Conservation (phyloP, 1,139 yeast species). For the Suhomyces chickasaworum region DNA sequence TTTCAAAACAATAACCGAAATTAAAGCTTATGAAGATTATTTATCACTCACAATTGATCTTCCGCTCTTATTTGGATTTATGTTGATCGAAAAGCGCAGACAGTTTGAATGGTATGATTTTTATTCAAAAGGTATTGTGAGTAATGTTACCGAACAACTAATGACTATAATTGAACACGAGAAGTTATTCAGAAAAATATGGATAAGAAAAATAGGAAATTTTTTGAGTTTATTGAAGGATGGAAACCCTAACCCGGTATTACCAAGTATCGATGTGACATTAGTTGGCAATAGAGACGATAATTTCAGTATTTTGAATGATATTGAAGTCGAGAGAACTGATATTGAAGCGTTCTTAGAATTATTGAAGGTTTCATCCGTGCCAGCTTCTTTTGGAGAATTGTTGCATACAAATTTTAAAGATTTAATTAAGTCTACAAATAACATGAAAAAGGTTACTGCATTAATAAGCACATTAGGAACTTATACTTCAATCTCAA, state of each 20-base stretch:
- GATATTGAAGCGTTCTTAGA: slow-evolving; percentile 43
- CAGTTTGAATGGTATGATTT: slow-evolving; percentile 67
- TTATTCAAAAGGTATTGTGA: slow-evolving; percentile 51
- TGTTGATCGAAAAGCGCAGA: slow-evolving; percentile 68
- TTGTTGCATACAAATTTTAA: slow-evolving; percentile 50
- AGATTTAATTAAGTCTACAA: slow-evolving; percentile 45
- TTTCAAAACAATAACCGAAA: slow-evolving; percentile 28
- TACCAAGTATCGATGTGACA: slow-evolving; percentile 48
- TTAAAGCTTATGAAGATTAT: slow-evolving; percentile 47
- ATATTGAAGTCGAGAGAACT: slow-evolving; percentile 37
- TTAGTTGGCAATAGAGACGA: slow-evolving; percentile 30
- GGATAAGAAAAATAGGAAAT: slow-evolving; percentile 64
- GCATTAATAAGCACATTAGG: slow-evolving; percentile 38
- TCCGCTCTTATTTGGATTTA: slow-evolving; percentile 79
- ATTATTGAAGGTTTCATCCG: slow-evolving; percentile 25
- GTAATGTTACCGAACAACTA: slow-evolving; percentile 59
- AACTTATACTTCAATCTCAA: slow-evolving; percentile 26
- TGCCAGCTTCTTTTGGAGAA: slow-evolving; percentile 33
- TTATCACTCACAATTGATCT: slow-evolving; percentile 65
- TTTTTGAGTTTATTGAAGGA: slow-evolving; percentile 40
- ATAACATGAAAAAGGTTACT: slow-evolving; percentile 41
- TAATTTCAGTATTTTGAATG: slow-evolving; percentile 26
- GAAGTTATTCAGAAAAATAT: slow-evolving; percentile 53
- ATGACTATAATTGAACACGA: slow-evolving; percentile 64
- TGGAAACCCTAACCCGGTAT: slow-evolving; percentile 22